Percentiles rank a stretch among this genome's conserved stretches.
phyloP scores from a whole-genome alignment of 2,329 filamentous ascomycete species.

The Corinectria fuckeliana region DNA sequence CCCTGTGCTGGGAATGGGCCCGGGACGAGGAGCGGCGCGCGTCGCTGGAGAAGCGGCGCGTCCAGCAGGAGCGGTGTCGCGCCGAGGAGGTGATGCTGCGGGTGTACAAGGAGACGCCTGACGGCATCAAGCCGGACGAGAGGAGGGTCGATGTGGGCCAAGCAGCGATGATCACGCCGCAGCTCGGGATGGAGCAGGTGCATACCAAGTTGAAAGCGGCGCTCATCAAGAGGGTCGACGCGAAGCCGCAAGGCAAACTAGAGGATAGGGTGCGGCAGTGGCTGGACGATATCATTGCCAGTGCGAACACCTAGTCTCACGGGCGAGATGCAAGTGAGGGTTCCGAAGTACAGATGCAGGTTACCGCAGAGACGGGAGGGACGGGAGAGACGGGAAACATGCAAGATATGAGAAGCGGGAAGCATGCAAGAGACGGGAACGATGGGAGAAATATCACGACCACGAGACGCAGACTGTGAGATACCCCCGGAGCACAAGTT shows the following conservation, averaged over 20 bases:
- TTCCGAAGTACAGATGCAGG: too few species aligned
- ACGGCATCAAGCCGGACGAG: background rate
- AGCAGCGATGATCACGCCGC: conserved; percentile 6
- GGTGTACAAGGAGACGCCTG: background rate
- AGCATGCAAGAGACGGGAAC: background rate
- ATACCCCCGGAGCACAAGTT: conserved; percentile 18
- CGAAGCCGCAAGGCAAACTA: conserved; percentile 29
- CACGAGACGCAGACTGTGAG: conserved; percentile 14
- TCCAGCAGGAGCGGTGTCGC: background rate
- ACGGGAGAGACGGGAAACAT: conserved; percentile 4
- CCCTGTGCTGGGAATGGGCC: background rate
- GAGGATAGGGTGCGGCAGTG: conserved; percentile 32
- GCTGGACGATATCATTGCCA: conserved; percentile 30
- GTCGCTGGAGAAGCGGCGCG: conserved; percentile 1
- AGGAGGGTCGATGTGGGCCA: background rate
- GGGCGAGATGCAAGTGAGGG: background rate
- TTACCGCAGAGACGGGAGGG: background rate
- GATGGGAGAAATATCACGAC: conserved; percentile 1
- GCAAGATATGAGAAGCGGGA: conserved; percentile 2
- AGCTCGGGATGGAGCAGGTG: background rate
- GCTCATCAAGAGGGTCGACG: conserved; percentile 30
- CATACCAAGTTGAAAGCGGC: conserved; percentile 23
- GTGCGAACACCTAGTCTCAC: too few species aligned
- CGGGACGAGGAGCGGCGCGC: conserved; percentile 1
- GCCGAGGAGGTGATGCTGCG: background rate